Percentiles rank a stretch among this genome's conserved stretches.
These are phyloP conservation scores for Backusella macrospora DNA, from an alignment of 192 early-diverging fungal species.

Conservation along the genomic window DNA sequence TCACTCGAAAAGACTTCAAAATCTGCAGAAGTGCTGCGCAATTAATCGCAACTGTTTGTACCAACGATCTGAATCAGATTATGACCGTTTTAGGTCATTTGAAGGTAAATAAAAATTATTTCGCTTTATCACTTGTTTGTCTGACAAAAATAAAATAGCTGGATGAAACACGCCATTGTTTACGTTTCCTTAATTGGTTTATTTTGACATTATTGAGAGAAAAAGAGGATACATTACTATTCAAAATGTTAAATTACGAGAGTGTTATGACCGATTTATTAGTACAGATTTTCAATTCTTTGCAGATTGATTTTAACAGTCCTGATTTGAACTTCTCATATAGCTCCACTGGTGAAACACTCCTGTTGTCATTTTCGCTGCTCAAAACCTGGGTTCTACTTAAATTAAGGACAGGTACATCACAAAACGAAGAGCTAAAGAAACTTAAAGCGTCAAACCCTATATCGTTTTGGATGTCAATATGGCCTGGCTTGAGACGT, in stretches of 20 bases:
- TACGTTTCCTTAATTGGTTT: slow-evolving; percentile 51
- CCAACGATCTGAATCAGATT: slow-evolving; percentile 21
- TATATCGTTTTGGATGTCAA: slow-evolving; percentile 28
- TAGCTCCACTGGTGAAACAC: slow-evolving; percentile 39
- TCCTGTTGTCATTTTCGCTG: slow-evolving; percentile 42
- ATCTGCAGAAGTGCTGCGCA: slow-evolving; percentile 39
- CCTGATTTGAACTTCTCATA: slow-evolving; percentile 44
- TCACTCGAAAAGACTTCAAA: slow-evolving; percentile 48
- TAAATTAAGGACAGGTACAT: slow-evolving; percentile 16
- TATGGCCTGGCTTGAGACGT: slow-evolving; percentile 26
- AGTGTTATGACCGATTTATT: slow-evolving; percentile 41
- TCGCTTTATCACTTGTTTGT: not conserved
- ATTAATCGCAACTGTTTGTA: slow-evolving; percentile 40
- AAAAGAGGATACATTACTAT: slow-evolving; percentile 24
- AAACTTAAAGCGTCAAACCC: slow-evolving; percentile 3
- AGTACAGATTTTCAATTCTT: slow-evolving; percentile 33
- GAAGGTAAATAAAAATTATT: slow-evolving; percentile 28
- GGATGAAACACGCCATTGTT: slow-evolving; percentile 38
- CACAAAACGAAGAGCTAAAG: not conserved
- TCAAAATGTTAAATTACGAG: slow-evolving; percentile 37
- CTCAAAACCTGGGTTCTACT: slow-evolving; percentile 48
- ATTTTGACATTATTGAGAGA: slow-evolving; percentile 34
- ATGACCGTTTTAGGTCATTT: not conserved
- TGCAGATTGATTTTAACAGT: slow-evolving; percentile 34
- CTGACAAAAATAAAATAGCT: slow-evolving; percentile 29